phyloP scores from a whole-genome alignment of 2,329 filamentous ascomycete genomes.

The Claviceps sp. region DNA sequence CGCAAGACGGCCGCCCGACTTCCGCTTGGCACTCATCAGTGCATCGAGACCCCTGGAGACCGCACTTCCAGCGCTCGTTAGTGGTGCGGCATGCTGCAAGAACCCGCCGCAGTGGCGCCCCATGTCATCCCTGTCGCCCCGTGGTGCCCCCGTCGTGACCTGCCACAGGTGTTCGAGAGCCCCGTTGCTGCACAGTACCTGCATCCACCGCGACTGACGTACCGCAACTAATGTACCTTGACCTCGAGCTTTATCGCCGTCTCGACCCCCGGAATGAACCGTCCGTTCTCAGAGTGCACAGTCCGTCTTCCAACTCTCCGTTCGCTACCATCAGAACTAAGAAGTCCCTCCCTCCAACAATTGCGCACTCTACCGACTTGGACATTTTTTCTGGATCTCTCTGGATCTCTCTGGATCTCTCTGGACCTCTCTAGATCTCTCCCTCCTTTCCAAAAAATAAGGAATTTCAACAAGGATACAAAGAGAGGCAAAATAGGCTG shows the following conservation, averaged over 20 bases:
- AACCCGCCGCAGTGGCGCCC: background rate
- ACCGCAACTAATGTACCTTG: too few species aligned
- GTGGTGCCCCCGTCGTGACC: background rate
- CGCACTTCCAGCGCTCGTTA: background rate
- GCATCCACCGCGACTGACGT: too few species aligned
- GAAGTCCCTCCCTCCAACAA: background rate
- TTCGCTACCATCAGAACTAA: background rate
- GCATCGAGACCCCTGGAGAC: background rate
- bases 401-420: too few species aligned
- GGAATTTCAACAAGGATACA: background rate
- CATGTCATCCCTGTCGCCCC: background rate
- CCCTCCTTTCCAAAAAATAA: background rate
- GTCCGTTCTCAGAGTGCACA: background rate
- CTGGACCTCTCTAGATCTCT: too few species aligned
- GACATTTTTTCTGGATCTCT: background rate
- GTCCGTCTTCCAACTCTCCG: background rate
- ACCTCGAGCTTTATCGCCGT: background rate
- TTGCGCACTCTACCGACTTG: background rate
- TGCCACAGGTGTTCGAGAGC: too few species aligned
- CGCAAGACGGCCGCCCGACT: background rate
- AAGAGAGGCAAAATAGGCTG: constrained; percentile 3
- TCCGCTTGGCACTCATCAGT: background rate
- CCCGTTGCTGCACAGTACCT: too few species aligned
- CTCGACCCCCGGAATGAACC: background rate
- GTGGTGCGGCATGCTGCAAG: background rate